Base-by-base conservation (phyloP, 176 grass and related monocot species). In the Juncus effusus region DNA sequence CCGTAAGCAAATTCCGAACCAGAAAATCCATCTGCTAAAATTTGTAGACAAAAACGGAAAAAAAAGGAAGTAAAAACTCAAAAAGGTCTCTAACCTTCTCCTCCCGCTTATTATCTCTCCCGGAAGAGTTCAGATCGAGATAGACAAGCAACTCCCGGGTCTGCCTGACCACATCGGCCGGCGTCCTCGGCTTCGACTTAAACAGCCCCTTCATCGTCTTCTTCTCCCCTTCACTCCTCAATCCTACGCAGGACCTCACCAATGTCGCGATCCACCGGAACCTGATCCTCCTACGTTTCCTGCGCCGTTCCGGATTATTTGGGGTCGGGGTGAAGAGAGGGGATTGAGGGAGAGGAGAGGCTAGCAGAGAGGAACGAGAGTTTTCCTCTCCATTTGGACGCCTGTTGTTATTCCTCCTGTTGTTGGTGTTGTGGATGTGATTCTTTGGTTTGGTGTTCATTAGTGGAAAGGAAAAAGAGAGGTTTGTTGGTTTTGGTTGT, bases 151-250 rank as follows among this genome's bases (percentile, higher is more conserved):
- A 79, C 51, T 93, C 85, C 39, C 88, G 78, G 63, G 94, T 93
- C 62, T 90, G 85, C 65, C 83, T 74, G 19, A 93, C 94, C 15
- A 99, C 76, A 49, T 93, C 89, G 3, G 89, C 76, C 12, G 89
- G 78, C 44, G 83, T 93, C 78, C 83, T 78, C 51, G 85, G 94
- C 83, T 90, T 99, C 3, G 94, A 82, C 83, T 87, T 93, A 75
- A 99, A 99, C 70, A 99, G 78, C 42, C 83, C 86, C 88, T 93
- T 93, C 94, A 93, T 90, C 79, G 66, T 70, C 66, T 5, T 8
- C 19, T 70, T 40, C 42, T 10, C 58, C 39, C 12, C 1, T 5
- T 58, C 52, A 56, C 39, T 58, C 3, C 10, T 59, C 69, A 19
- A n/a, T 14, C 54, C 12, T 5, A 41, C 4, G 53, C 69, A 72